phyloP scores from a whole-genome alignment of 2,329 filamentous ascomycete species.

The Cladophialophora carrionii region DNA sequence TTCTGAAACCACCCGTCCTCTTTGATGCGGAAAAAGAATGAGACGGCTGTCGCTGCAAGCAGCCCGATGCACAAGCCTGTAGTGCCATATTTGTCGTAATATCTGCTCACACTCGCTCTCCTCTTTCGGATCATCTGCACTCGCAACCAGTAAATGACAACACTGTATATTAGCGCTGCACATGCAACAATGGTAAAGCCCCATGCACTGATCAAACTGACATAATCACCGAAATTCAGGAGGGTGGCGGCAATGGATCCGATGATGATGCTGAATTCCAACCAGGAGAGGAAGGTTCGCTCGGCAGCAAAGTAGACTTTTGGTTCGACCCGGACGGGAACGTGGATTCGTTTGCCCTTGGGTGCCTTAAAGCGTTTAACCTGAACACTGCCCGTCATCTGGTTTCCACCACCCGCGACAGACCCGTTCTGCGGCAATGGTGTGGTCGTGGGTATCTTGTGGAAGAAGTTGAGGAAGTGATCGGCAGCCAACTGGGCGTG shows the following conservation, averaged over 20 bases:
- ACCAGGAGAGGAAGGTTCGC: slow-evolving; percentile 93
- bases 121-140: slow-evolving; percentile 81
- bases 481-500: slow-evolving; percentile 56
- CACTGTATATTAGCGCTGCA: slow-evolving; percentile 76
- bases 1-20: slow-evolving; percentile 51
- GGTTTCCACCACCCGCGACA: slow-evolving; percentile 43
- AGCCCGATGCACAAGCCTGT: slow-evolving; percentile 73
- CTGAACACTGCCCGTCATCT: slow-evolving; percentile 50
- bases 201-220: slow-evolving; percentile 71
- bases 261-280: slow-evolving; percentile 95
- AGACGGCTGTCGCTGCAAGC: slow-evolving; percentile 73
- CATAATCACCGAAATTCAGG: slow-evolving; percentile 73
- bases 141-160: slow-evolving; percentile 84
- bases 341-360: slow-evolving; percentile 74
- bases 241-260: slow-evolving; percentile 82
- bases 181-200: slow-evolving; percentile 83
- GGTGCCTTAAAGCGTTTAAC: slow-evolving; percentile 60
- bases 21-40: slow-evolving; percentile 77
- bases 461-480: slow-evolving; percentile 52
- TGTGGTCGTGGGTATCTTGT: slow-evolving; percentile 60
- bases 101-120: slow-evolving; percentile 72
- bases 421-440: slow-evolving; percentile 45
- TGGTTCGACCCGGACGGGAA: slow-evolving; percentile 91
- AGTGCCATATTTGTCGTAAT: slow-evolving; percentile 88
- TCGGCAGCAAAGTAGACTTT: slow-evolving; percentile 98